A percentile compares a stretch with the other conserved stretches of the same genome.
Conservation (phyloP, 2,329 filamentous ascomycete genomes). For the Stachybotrys chlorohalonatus region DNA sequence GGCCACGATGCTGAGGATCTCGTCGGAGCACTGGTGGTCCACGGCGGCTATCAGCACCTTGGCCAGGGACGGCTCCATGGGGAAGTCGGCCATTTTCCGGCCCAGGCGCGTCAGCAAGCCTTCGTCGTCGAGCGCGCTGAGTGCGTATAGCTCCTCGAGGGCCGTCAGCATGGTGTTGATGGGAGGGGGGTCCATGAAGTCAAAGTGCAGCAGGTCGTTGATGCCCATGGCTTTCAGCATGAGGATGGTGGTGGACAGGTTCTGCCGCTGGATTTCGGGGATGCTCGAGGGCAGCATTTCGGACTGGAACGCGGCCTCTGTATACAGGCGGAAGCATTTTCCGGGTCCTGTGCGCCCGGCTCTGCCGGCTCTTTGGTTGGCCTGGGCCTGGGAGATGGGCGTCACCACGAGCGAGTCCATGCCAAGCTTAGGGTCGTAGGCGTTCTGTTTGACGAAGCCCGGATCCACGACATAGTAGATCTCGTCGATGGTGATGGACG, state of each 20-base stretch:
- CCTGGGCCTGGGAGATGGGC: conserved; percentile 93
- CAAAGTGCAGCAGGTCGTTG: conserved; percentile 92
- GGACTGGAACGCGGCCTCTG: conserved; percentile 87
- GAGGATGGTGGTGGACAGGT: conserved; percentile 83
- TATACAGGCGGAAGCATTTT: conserved; percentile 93
- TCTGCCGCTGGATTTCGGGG: conserved; percentile 93
- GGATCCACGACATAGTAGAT: conserved; percentile 97
- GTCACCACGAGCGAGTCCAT: conserved; percentile 97
- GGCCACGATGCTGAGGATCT: conserved; percentile 87
- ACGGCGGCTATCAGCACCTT: conserved; percentile 86
- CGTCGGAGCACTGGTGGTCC: conserved; percentile 82
- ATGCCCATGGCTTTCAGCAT: conserved; percentile 99
- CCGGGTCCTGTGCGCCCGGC: conserved; percentile 91
- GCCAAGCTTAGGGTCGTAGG: conserved; percentile 91
- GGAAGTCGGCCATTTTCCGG: conserved; percentile 96
- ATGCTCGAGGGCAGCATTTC: conserved; percentile 97
- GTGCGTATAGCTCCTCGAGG: conserved; percentile 85
- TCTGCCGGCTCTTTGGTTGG: conserved; percentile 85
- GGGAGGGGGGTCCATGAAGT: conserved; percentile 98
- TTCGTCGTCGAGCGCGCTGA: conserved; percentile 90
- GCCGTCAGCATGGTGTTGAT: conserved; percentile 97
- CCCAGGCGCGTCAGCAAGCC: conserved; percentile 85
- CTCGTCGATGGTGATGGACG: conserved; percentile 93
- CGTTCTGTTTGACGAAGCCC: conserved; percentile 96
- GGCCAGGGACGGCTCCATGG: conserved; percentile 88